phyloP scores from a whole-genome alignment of 345 rosid genomes.

The Combretum micranthum region DNA sequence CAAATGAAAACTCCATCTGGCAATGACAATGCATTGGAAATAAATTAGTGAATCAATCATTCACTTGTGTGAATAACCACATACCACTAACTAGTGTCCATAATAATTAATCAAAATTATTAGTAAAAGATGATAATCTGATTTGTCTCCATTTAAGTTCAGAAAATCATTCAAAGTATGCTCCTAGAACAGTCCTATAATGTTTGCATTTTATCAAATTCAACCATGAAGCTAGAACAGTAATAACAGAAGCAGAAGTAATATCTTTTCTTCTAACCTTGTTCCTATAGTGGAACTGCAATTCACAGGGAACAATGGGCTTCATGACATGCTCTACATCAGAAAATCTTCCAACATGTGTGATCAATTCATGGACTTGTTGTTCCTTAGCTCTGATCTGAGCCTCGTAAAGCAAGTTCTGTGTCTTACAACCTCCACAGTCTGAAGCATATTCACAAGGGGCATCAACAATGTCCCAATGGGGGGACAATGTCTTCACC shows the following conservation, averaged over 20 bases:
- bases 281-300: slow-evolving; percentile 78
- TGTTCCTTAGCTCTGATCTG: slow-evolving; percentile 78
- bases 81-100: no score
- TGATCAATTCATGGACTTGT: slow-evolving; percentile 59
- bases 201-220: no score
- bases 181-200: no score
- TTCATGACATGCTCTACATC: slow-evolving; percentile 44
- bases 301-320: slow-evolving; percentile 74
- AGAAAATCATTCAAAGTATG: no score
- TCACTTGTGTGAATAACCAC: no score
- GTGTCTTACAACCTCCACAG: slow-evolving; percentile 89
- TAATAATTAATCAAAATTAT: no score
- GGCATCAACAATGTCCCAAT: slow-evolving; percentile 60
- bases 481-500: slow-evolving; percentile 66
- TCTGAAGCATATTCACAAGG: slow-evolving; percentile 82
- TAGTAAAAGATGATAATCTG: no score
- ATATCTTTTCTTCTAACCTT: slow-evolving; percentile 40
- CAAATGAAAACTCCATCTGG: slow-evolving; percentile 95
- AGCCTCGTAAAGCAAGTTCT: slow-evolving; percentile 71
- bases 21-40: not conserved
- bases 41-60: no score
- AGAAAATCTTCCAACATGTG: slow-evolving; percentile 65
- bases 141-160: no score
- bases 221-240: not conserved
- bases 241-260: not conserved